Conservation (phyloP, 352 stramenopile genomes). For the Phytophthora sp. region DNA sequence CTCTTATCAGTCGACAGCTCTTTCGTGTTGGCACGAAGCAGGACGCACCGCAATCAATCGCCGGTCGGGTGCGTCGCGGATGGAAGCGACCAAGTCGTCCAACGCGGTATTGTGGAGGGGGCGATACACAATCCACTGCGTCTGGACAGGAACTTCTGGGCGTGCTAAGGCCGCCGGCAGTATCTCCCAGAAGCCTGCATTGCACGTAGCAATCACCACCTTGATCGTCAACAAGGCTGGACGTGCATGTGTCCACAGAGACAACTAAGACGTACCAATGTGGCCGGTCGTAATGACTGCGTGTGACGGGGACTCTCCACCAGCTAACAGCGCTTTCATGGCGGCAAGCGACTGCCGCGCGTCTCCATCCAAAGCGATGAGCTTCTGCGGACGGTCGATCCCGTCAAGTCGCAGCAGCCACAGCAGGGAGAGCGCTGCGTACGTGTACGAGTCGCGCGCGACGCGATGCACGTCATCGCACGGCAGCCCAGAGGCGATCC, state of each 20-base stretch:
- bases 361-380: slow-evolving; percentile 20
- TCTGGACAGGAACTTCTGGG: slow-evolving; percentile 26
- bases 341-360: slow-evolving; percentile 7
- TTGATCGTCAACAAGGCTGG: not conserved
- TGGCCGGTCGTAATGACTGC: slow-evolving; percentile 58
- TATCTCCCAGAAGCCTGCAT: slow-evolving; percentile 58
- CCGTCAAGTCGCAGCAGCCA: slow-evolving; percentile 55
- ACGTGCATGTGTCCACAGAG: too few relatives aligned
- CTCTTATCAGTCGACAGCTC: not conserved
- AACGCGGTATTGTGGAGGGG: slow-evolving; percentile 51
- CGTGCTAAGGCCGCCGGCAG: slow-evolving; percentile 44
- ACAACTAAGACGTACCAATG: slow-evolving; percentile 44
- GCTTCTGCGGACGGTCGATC: slow-evolving; percentile 6
- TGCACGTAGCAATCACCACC: not conserved
- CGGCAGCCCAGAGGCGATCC: slow-evolving; percentile 34
- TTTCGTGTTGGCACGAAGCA: not conserved
- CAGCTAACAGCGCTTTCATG: slow-evolving; percentile 7
- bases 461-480: slow-evolving; percentile 10
- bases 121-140: slow-evolving; percentile 69
- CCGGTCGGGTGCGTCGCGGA: slow-evolving; percentile 37
- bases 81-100: slow-evolving; percentile 42
- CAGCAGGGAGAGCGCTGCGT: slow-evolving; percentile 45
- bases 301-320: slow-evolving; percentile 5
- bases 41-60: slow-evolving; percentile 49
- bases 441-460: slow-evolving; percentile 29